These are phyloP conservation scores for Stephania japonica DNA, from an alignment of 164 flowering plant species.

Conservation along the genomic window DNA sequence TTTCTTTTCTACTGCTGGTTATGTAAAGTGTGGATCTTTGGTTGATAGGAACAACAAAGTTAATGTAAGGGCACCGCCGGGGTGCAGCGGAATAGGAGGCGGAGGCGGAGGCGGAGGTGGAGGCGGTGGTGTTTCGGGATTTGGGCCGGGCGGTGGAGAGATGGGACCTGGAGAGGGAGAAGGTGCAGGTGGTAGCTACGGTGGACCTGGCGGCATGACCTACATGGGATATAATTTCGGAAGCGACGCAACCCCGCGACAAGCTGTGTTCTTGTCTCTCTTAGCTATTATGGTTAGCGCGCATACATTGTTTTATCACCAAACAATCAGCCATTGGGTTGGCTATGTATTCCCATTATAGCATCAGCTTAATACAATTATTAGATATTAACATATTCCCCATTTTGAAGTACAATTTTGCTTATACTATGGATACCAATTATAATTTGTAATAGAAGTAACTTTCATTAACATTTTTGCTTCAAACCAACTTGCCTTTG, in stretches of 20 bases:
- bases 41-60: background rate
- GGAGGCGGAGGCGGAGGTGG: constrained; percentile 1
- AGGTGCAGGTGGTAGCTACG: background rate
- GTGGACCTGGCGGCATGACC: background rate
- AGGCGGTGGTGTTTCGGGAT: background rate
- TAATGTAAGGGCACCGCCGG: background rate
- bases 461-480: no score
- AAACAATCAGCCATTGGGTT: background rate
- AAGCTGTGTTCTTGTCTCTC: background rate
- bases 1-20: background rate
- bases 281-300: background rate
- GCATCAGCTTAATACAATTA: no score
- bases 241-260: background rate
- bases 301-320: background rate
- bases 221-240: constrained; percentile 7
- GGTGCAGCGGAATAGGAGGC: background rate
- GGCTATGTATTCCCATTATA: no score
- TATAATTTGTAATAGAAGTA: no score
- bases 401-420: no score
- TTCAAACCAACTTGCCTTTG: no score
- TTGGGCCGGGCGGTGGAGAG: background rate
- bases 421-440: no score
- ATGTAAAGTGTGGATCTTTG: background rate
- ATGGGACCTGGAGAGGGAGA: background rate
- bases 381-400: no score